Conservation (phyloP, 306 rosid genomes). For the Glycine latifolia region DNA sequence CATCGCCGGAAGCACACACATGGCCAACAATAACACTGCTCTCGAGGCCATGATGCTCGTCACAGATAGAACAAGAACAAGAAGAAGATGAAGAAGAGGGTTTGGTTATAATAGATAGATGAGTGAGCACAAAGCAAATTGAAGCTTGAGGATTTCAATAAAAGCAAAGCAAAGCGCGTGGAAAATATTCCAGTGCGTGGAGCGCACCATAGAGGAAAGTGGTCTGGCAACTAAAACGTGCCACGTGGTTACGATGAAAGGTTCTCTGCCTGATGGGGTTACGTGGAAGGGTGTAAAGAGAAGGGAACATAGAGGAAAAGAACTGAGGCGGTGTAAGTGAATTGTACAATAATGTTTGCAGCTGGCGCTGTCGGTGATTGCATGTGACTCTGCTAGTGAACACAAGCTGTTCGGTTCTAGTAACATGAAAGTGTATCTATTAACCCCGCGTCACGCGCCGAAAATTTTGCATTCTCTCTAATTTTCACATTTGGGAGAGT, state of each 20-base stretch:
- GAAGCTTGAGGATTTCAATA: constrained; percentile 34
- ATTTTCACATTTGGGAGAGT: neutral
- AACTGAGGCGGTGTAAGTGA: constrained; percentile 34
- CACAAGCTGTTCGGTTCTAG: constrained; percentile 17
- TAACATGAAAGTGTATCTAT: neutral
- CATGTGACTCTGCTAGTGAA: constrained; percentile 43
- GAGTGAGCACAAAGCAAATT: neutral
- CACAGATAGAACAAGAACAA: neutral
- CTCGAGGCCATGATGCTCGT: constrained; percentile 53
- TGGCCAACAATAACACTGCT: constrained; percentile 49
- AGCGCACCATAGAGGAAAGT: neutral
- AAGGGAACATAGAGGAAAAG: constrained; percentile 17
- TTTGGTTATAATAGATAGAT: neutral
- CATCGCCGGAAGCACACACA: constrained; percentile 76
- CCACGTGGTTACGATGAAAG: neutral
- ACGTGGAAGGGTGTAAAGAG: constrained; percentile 16
- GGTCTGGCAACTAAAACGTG: neutral
- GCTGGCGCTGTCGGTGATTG: constrained; percentile 59
- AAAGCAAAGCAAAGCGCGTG: constrained; percentile 52
- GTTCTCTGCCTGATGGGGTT: neutral
- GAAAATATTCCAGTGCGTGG: neutral
- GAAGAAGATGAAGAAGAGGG: neutral
- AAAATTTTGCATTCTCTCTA: constrained; percentile 16
- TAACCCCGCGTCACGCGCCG: constrained; percentile 50
- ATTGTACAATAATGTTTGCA: constrained; percentile 8